Percentiles rank a stretch among this genome's conserved stretches.
Evolutionary conservation across 352 stramenopile genomes (phyloP).

Genomic region (Blastocystis sp.): DNA sequence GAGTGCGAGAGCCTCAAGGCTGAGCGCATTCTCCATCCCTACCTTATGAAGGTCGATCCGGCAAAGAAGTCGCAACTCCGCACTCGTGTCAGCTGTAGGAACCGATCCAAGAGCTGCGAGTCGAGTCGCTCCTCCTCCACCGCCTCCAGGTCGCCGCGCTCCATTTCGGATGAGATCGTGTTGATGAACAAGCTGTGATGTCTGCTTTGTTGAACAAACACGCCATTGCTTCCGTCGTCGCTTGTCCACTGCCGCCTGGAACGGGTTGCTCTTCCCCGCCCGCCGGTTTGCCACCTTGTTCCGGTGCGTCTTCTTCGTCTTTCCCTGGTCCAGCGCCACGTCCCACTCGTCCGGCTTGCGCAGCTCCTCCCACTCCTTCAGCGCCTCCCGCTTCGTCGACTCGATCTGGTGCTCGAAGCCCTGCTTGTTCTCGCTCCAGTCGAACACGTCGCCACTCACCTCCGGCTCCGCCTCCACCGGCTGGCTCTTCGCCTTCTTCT

Average conservation of each 20-base stretch:
- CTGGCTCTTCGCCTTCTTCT: conserved; percentile 1
- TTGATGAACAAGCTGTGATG: neutral
- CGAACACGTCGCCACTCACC: neutral
- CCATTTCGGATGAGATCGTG: conserved; percentile 59
- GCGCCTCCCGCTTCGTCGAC: neutral
- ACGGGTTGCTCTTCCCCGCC: conserved; percentile 37
- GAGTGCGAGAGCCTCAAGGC: conserved; percentile 35
- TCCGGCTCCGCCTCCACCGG: neutral
- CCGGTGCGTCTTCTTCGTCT: conserved; percentile 38
- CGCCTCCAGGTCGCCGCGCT: conserved; percentile 13
- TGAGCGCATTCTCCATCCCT: conserved; percentile 61
- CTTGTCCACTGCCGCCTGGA: conserved; percentile 51
- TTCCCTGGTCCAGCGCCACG: conserved; percentile 55
- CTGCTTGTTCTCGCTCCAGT: conserved; percentile 34
- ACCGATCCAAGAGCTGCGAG: conserved; percentile 45
- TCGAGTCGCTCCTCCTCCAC: neutral
- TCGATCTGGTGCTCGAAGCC: conserved; percentile 43
- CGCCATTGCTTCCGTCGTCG: neutral
- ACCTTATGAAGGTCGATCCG: conserved; percentile 25
- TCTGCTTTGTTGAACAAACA: neutral
- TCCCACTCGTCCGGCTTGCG: conserved; percentile 66
- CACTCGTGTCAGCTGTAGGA: conserved; percentile 3
- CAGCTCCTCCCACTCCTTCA: conserved; percentile 62
- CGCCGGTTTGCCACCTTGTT: conserved; percentile 6
- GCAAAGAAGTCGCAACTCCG: neutral